These are phyloP conservation scores for Trichothecium roseum DNA, from an alignment of 2,329 filamentous ascomycete genomes.

Conservation along the genomic window DNA sequence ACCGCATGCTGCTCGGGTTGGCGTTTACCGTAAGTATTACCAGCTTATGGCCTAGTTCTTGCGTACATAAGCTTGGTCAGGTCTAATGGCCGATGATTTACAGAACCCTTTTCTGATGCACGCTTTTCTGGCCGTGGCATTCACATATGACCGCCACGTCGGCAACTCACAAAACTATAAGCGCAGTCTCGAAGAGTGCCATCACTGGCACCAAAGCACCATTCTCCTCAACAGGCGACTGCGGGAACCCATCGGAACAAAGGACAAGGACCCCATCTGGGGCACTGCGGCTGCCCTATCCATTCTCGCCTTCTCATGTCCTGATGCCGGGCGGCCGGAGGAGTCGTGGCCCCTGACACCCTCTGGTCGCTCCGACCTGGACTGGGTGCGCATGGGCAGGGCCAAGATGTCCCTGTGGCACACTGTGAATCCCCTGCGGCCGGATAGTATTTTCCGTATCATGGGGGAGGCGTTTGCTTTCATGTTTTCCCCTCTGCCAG, in stretches of 20 bases:
- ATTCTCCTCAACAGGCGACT: slow-evolving; percentile 26
- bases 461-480: slow-evolving; percentile 22
- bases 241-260: slow-evolving; percentile 17
- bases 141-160: slow-evolving; percentile 26
- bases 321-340: slow-evolving; percentile 20
- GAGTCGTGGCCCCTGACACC: slow-evolving; percentile 23
- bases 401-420: slow-evolving; percentile 26
- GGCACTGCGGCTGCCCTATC: slow-evolving; percentile 31
- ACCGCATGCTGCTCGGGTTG: slow-evolving; percentile 24
- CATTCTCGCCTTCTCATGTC: slow-evolving; percentile 26
- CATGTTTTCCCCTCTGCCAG: slow-evolving; percentile 22
- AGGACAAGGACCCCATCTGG: slow-evolving; percentile 35
- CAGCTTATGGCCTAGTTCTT: not conserved
- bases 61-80: not conserved
- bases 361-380: slow-evolving; percentile 14
- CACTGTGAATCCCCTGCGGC: slow-evolving; percentile 20
- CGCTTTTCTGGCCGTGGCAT: slow-evolving; percentile 29
- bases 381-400: slow-evolving; percentile 22
- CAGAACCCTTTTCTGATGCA: slow-evolving; percentile 35
- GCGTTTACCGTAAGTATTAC: slow-evolving; percentile 24
- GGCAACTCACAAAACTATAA: slow-evolving; percentile 11
- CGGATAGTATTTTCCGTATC: slow-evolving; percentile 22
- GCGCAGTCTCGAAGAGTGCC: slow-evolving; percentile 26
- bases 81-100: slow-evolving; percentile 1
- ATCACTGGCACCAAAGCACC: slow-evolving; percentile 31